phyloP scores from a whole-genome alignment of 495 filamentous ascomycete genomes.

The Barbatosphaeria neglecta region DNA sequence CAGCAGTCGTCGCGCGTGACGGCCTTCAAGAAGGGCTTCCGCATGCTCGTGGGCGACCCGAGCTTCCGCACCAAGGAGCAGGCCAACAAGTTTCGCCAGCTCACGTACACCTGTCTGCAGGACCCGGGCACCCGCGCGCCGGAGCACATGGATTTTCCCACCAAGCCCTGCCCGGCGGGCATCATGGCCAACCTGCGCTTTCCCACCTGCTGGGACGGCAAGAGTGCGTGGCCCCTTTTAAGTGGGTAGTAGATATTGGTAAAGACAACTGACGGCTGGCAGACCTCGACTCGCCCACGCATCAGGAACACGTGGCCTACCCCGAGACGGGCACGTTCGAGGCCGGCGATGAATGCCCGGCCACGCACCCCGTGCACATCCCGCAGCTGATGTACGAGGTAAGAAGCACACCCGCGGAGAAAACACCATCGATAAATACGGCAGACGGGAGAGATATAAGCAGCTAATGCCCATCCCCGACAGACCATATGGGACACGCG shows the following conservation, averaged over 20 bases:
- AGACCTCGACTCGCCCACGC: constrained; percentile 24
- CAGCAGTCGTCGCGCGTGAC: constrained; percentile 28
- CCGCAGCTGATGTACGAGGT: constrained; percentile 32
- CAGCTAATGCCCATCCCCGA: neutral
- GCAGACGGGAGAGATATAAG: too few species aligned
- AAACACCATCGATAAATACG: too few species aligned
- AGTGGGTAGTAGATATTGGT: neutral
- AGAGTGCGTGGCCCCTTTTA: neutral
- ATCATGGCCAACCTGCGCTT: constrained; percentile 31
- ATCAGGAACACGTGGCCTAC: constrained; percentile 29
- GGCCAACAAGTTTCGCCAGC: constrained; percentile 21
- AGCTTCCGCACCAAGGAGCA: constrained; percentile 18
- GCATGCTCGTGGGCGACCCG: constrained; percentile 27
- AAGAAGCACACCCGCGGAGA: neutral
- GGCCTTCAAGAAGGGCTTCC: constrained; percentile 33
- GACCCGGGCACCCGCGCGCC: constrained; percentile 18
- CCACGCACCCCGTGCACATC: constrained; percentile 18
- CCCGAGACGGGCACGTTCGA: constrained; percentile 20
- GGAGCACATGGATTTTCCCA: constrained; percentile 21
- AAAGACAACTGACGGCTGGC: neutral
- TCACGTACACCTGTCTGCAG: constrained; percentile 29
- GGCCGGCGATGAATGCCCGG: constrained; percentile 16
- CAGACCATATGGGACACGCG: constrained; percentile 22
- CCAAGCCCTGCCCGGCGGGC: constrained; percentile 19
- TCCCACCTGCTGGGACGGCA: constrained; percentile 20